A percentile compares a stretch with the other conserved stretches of the same genome.
phyloP scores from a whole-genome alignment of 495 filamentous ascomycete genomes.

The Hypoxylon trugodes region DNA sequence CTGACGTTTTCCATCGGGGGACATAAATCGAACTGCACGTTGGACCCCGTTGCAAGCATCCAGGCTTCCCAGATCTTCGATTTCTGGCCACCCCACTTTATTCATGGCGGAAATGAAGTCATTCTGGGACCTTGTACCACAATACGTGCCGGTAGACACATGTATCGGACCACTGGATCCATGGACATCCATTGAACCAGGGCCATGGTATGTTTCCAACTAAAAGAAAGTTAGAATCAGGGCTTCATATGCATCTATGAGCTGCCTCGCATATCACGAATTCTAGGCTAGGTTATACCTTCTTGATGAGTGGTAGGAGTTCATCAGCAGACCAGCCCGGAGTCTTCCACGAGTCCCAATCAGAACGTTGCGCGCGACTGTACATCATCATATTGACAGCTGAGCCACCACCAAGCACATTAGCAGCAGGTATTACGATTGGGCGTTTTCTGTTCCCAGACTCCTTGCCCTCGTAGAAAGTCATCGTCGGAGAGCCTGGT shows the following conservation, averaged over 20 bases:
- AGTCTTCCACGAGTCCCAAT: conserved; percentile 59
- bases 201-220: conserved; percentile 57
- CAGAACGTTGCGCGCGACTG: conserved; percentile 43
- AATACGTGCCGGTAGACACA: conserved; percentile 52
- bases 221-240: too few species aligned
- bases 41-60: conserved; percentile 30
- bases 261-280: too few species aligned
- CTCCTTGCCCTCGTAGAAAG: too few species aligned
- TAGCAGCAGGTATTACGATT: not conserved
- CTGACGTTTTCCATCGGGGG: conserved; percentile 42
- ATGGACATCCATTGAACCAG: conserved; percentile 39
- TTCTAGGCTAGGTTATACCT: too few species aligned
- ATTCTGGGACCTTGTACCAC: conserved; percentile 27
- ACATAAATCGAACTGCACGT: conserved; percentile 33
- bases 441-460: too few species aligned
- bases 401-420: conserved; percentile 57
- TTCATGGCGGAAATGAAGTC: conserved; percentile 52
- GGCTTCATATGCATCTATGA: too few species aligned
- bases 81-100: conserved; percentile 32
- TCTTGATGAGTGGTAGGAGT: conserved; percentile 58
- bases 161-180: conserved; percentile 59
- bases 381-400: conserved; percentile 64
- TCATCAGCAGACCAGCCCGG: conserved; percentile 60
- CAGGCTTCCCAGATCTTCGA: conserved; percentile 33
- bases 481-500: too few species aligned